phyloP scores from a whole-genome alignment of 768 basidiomycete species.

The Tylopilus felleus region DNA sequence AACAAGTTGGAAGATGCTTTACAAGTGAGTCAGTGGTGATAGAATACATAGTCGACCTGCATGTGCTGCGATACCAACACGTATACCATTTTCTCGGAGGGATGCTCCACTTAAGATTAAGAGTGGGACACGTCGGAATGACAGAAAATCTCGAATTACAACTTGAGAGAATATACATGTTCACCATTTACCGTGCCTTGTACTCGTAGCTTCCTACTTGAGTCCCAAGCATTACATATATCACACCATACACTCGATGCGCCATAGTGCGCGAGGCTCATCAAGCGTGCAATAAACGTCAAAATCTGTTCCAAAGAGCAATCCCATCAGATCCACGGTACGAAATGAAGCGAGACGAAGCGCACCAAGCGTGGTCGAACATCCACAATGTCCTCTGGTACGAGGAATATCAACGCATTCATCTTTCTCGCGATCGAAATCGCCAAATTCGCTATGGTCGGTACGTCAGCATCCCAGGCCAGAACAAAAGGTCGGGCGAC shows the following conservation, averaged over 20 bases:
- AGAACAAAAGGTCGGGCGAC: constrained; percentile 19
- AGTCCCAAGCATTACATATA: neutral
- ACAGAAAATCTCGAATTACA: neutral
- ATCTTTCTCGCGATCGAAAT: constrained; percentile 99
- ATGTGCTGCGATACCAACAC: no score
- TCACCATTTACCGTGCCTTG: neutral
- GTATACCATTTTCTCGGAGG: no score
- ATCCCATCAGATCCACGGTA: neutral
- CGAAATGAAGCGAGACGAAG: constrained; percentile 6
- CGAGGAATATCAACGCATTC: constrained; percentile 93
- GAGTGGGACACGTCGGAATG: no score
- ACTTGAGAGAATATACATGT: neutral
- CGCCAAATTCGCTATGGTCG: constrained; percentile 80
- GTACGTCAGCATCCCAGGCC: neutral
- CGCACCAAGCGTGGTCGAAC: constrained; percentile 84
- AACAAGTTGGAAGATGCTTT: no score
- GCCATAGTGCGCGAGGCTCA: constrained; percentile 54
- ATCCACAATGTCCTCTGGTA: constrained; percentile 96
- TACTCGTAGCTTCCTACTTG: neutral
- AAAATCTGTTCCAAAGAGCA: constrained; percentile 57
- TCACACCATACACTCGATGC: neutral
- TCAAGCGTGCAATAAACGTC: constrained; percentile 93
- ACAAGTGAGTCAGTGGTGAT: no score
- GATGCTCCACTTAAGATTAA: no score
- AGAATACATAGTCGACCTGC: no score